Evolutionary conservation across 2,329 filamentous ascomycete genomes (phyloP), one percentile per base, ranked within the genome.

Genomic region (Cordyceps farinosa): DNA sequence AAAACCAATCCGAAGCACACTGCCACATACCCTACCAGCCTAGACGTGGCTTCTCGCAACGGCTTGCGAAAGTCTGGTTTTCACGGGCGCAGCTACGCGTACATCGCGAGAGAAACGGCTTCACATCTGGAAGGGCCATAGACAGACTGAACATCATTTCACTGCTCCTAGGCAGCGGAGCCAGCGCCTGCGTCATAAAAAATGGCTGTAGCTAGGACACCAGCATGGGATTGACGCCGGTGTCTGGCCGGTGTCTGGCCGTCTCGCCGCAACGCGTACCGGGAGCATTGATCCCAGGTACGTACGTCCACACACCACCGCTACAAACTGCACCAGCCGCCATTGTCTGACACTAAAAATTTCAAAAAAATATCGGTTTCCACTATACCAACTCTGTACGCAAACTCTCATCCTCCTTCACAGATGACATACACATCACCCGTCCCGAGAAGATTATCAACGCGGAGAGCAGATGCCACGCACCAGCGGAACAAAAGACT

Each of bases 1-100:
- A 78, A 85, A 48, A 86, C 87, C 1, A 81, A 96, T 40, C 91
- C 92, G 0, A 78, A 81, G 10, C 86, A 91, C 67, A 86, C 94
- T 60, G 82, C 81, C 63, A 95, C 91, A 1, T 96, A 97, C 72
- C 88, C 91, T 10, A 95, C 97, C 70, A 79, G 94, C 74, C 90
- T 83, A 62, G 77, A 83, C 13, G 82, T 90, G 54, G 92, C 92
- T 27, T 80, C 82, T 71, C 86, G 84, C 70, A 94, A 95, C 73
- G 84, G 86, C 61, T 79, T 97, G 61, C 84, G 91, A 64, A 96
- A 96, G 74, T 97, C 97, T 71, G 92, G 92, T 2, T 97, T 97
- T 75, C 93, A 97, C 73, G 92, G 92, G 10, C 89, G 96, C 66
- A 91, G 88, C 71, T 97, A 96, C 74, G 82, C 86, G 32, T 97